Evolutionary conservation across 139 green algal species (phyloP).

Genomic region (Closterium sp.): DNA sequence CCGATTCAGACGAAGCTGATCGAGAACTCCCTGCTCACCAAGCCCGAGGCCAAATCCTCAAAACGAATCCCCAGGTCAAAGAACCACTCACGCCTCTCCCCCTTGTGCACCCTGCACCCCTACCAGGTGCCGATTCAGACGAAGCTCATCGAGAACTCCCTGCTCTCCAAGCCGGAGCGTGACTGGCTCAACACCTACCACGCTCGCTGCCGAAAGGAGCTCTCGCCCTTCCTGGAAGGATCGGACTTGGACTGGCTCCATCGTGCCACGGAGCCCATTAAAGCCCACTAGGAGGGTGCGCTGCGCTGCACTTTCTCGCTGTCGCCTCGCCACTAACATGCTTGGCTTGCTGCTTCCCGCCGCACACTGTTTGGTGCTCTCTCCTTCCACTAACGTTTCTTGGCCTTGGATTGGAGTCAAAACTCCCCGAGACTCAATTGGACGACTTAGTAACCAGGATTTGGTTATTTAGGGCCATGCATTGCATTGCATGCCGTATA

Average conservation of each 20-base stretch:
- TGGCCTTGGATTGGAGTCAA: too few relatives aligned
- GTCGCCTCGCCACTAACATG: too few relatives aligned
- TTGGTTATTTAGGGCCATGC: too few relatives aligned
- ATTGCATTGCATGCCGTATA: too few relatives aligned
- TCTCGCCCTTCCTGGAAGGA: slow-evolving; percentile 6
- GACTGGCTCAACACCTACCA: slow-evolving; percentile 86
- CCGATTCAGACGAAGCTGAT: background rate
- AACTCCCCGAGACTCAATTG: too few relatives aligned
- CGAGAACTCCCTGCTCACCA: background rate
- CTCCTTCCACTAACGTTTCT: too few relatives aligned
- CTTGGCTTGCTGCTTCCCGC: too few relatives aligned
- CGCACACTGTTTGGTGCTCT: too few relatives aligned
- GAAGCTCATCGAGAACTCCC: slow-evolving; percentile 78
- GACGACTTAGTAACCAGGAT: too few relatives aligned
- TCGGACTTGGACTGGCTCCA: slow-evolving; percentile 1
- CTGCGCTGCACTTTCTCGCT: too few relatives aligned
- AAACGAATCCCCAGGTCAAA: too few relatives aligned
- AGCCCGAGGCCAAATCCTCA: too few relatives aligned
- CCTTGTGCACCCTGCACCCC: background rate
- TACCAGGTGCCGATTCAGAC: slow-evolving; percentile 68
- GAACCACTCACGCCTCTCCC: background rate
- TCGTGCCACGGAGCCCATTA: slow-evolving; percentile 2
- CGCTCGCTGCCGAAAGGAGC: slow-evolving; percentile 15
- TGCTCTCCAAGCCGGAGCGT: slow-evolving; percentile 67
- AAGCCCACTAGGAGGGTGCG: background rate